Conservation (phyloP, 192 early-diverging fungal species). For the Backusella morwellensis region DNA sequence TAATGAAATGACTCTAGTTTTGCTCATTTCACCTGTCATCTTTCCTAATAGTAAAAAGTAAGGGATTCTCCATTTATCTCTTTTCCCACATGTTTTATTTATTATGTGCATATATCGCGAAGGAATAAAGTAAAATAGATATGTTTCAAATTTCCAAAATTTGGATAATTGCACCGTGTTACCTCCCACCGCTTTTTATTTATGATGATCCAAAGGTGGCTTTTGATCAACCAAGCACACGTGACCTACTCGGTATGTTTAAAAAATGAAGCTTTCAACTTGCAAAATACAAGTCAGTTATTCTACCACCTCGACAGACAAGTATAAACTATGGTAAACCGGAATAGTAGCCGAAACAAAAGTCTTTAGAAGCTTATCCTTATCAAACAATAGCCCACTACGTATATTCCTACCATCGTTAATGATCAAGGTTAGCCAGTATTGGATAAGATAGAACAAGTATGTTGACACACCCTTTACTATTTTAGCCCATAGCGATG, state of each 20-base stretch:
- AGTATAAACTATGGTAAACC: neutral
- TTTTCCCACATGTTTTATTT: neutral
- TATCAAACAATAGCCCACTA: conserved; percentile 40
- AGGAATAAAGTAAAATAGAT: neutral
- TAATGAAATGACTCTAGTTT: neutral
- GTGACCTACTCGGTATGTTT: neutral
- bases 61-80: neutral
- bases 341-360: neutral
- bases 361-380: neutral
- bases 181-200: neutral
- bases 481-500: conserved; percentile 72
- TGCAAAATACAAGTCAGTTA: neutral
- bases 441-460: neutral
- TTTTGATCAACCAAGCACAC: neutral
- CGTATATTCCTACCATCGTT: conserved; percentile 47
- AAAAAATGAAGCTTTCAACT: neutral
- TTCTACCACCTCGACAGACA: neutral
- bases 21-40: neutral
- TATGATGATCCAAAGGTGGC: neutral
- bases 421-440: conserved; percentile 40
- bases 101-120: neutral
- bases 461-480: neutral
- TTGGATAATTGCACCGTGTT: neutral
- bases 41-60: neutral
- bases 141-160: neutral